Evolutionary conservation across 2,329 filamentous ascomycete species (phyloP).

Genomic region (Chaetomium sp.): DNA sequence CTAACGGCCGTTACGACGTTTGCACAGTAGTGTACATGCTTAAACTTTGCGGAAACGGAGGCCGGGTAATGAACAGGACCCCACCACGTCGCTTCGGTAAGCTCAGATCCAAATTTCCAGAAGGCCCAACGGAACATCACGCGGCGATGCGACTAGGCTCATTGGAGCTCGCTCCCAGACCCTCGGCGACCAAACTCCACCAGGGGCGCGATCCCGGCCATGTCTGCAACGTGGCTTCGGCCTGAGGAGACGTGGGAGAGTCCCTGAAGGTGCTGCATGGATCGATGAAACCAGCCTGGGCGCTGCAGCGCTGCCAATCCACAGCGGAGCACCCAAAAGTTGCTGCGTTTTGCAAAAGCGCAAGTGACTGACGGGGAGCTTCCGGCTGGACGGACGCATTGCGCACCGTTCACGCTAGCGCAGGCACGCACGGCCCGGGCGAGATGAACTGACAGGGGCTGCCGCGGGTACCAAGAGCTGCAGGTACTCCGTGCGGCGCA

Average conservation of each 20-base stretch:
- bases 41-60: conserved; percentile 20
- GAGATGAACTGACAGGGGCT: conserved; percentile 13
- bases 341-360: conserved; percentile 1
- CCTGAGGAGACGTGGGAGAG: background rate
- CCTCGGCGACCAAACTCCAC: conserved; percentile 18
- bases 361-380: conserved; percentile 6
- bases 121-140: conserved; percentile 30
- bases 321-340: background rate
- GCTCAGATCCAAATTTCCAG: conserved; percentile 35
- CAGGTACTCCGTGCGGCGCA: conserved; percentile 16
- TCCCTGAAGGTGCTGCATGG: background rate
- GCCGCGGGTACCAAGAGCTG: conserved; percentile 9
- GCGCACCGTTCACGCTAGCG: conserved; percentile 7
- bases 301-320: background rate
- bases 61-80: conserved; percentile 14
- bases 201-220: conserved; percentile 5
- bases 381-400: background rate
- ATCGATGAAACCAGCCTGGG: conserved; percentile 1
- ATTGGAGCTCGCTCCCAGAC: conserved; percentile 17
- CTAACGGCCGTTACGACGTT: background rate
- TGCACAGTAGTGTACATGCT: background rate
- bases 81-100: conserved; percentile 20
- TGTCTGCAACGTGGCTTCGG: conserved; percentile 14
- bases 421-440: conserved; percentile 15
- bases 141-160: conserved; percentile 30